Base-by-base conservation (phyloP, 257 asterid species). In the Fraxinus pennsylvanica region DNA sequence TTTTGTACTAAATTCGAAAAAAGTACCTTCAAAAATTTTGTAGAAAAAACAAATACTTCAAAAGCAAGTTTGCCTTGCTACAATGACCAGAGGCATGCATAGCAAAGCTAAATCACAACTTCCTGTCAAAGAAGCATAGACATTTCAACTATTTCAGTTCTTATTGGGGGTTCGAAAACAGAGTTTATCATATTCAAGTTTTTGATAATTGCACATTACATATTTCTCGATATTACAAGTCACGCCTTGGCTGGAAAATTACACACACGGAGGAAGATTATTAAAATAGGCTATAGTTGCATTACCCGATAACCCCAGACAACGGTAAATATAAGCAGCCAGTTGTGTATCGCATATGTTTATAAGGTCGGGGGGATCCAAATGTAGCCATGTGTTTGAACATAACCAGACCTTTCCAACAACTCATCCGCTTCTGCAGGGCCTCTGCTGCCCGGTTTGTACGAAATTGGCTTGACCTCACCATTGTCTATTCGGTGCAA, bases 281-380 rank as follows among this genome's bases (percentile, higher is more conserved):
- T 10, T 29, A 57, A n/a, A 57, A 57, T 57, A 57, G 25, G 66
- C 66, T n/a, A 6, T 57, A 57, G 27, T 57, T 6, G 66, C 27
- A n/a, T 57, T 57, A n/a, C 66, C 66, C 66, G 12, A 19, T 57
- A 19, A n/a, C 66, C 27, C 25, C n/a, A 4, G 63, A 52, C 2
- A 17, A 15, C 21, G 25, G 22, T 17, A 17, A 4, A 52, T 19
- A 15, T 52, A 52, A 4, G 9, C 21, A 52, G 63, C 21, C 12
- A 8, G 27, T 7, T 1, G 66, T 0, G 13, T n/a, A n/a, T 17
- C 13, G 21, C 25, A 50, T 32, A 32, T 45, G 41, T 74, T 70
- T 80, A 87, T 78, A 92, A 81, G 36, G 94, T 93, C 8, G 99
- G 99, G 68, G 99, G 94, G 70, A 92, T 87, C 99, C 99, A 96